Conservation (phyloP, 2,329 filamentous ascomycete genomes). For the Cladosporium sp. region DNA sequence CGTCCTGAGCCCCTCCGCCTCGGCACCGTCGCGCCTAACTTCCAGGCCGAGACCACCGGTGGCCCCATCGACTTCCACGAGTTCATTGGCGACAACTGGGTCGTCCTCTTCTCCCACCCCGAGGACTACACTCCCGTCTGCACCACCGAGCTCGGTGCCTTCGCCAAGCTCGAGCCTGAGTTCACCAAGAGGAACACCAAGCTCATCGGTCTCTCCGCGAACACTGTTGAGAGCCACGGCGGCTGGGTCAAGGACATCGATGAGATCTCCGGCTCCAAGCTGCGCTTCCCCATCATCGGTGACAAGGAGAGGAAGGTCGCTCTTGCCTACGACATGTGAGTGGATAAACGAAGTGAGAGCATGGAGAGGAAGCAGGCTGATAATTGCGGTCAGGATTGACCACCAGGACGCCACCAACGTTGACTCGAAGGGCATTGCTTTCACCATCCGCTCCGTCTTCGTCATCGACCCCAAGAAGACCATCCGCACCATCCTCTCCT, state of each 20-base stretch:
- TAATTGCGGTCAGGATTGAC: slow-evolving; percentile 34
- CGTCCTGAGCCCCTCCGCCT: slow-evolving; percentile 50
- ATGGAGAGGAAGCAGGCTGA: slow-evolving; percentile 2
- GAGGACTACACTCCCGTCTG: slow-evolving; percentile 56
- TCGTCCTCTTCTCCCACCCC: slow-evolving; percentile 65
- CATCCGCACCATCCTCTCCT: slow-evolving; percentile 56
- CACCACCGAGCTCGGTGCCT: slow-evolving; percentile 58
- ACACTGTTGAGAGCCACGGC: slow-evolving; percentile 45
- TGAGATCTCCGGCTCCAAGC: slow-evolving; percentile 43
- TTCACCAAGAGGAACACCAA: slow-evolving; percentile 57
- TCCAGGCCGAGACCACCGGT: slow-evolving; percentile 60
- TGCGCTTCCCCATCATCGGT: slow-evolving; percentile 48
- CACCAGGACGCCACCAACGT: slow-evolving; percentile 54
- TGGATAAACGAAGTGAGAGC: slow-evolving; percentile 2
- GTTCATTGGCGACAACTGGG: slow-evolving; percentile 65
- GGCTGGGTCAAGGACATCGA: slow-evolving; percentile 50
- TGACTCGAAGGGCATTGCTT: slow-evolving; percentile 50
- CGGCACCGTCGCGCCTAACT: slow-evolving; percentile 62
- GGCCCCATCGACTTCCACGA: slow-evolving; percentile 66
- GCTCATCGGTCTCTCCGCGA: slow-evolving; percentile 52
- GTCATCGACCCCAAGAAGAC: slow-evolving; percentile 60
- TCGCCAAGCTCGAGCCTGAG: slow-evolving; percentile 58
- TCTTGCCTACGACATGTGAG: slow-evolving; percentile 47
- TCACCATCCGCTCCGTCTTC: slow-evolving; percentile 61
- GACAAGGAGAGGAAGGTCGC: slow-evolving; percentile 49